Evolutionary conservation across 441 rosid species (phyloP), one percentile per base, ranked within the genome.

Genomic region (Adansonia grandidieri): DNA sequence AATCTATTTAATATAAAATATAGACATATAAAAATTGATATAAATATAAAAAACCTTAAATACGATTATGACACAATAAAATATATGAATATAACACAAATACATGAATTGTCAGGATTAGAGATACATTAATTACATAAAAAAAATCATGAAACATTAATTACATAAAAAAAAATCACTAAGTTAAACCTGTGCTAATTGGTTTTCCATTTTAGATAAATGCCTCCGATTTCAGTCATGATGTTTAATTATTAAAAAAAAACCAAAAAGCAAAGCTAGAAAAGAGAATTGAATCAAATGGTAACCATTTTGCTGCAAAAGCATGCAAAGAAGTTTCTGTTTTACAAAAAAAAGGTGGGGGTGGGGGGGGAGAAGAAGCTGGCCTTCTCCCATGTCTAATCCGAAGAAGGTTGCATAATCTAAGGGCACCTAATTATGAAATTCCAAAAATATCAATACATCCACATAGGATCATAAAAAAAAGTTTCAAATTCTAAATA

Each of bases 401-500:
- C 17, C 47, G n/a, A 9, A 48, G 32, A 20, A 45, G 40, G 9
- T 45, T 15, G 22, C 40, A 20, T 37, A 45, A 20, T n/a, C 20
- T n/a, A 42, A n/a, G 66, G 68, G 28, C 22, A 66, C 28, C 53
- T 67, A 44, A 42, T 17, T 9, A 47, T 45, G 28, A 2, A 42
- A 17, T 69, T 7, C 73, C 42, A 47, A 69, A 69, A 69, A 11
- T 45, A 48, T 9, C 57, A 69, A 47, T 10, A 6, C 73, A 69
- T 48, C 9, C 57, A 48, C 19, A 47, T 0, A 47, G 17, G 57
- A 48, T 47, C 5, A 19, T 5, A 4, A 6, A 20, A 69, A 22
- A 9, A 48, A 13, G 72, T 22, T 48, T 47, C 42, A 42, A 66
- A 14, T 48, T 69, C 19, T 44, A 66, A 66, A 42, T 66, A 37